phyloP scores from a whole-genome alignment of 192 early-diverging fungal genomes.

The Endogone sp. region DNA sequence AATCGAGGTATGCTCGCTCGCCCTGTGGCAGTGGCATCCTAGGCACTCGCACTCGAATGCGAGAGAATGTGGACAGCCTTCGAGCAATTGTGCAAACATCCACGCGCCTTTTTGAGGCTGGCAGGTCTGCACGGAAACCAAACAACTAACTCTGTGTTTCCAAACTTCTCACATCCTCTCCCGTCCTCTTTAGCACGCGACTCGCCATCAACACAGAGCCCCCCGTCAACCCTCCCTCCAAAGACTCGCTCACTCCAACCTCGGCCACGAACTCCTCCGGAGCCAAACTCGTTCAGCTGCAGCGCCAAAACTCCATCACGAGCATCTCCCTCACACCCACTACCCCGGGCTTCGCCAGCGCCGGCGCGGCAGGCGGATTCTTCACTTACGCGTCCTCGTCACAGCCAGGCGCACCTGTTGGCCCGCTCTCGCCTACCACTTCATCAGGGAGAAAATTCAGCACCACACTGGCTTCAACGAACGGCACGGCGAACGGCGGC shows the following conservation, averaged over 20 bases:
- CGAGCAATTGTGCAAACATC: too few relatives aligned
- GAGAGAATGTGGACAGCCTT: too few relatives aligned
- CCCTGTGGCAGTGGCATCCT: too few relatives aligned
- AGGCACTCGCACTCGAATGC: too few relatives aligned
- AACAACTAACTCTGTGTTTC: not conserved
- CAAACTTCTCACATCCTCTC: not conserved
- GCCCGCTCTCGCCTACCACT: not conserved
- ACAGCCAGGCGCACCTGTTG: not conserved
- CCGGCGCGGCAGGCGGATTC: not conserved
- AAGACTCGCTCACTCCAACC: not conserved
- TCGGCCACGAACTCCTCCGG: not conserved
- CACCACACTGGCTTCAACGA: not conserved
- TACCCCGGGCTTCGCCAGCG: not conserved
- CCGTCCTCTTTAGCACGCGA: not conserved
- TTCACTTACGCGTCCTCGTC: not conserved
- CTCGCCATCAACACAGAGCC: not conserved
- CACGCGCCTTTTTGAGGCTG: too few relatives aligned
- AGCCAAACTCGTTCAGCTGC: not conserved
- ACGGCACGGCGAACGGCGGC: not conserved
- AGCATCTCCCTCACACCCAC: not conserved
- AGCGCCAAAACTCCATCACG: not conserved
- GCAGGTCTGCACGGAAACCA: too few relatives aligned
- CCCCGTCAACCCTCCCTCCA: not conserved
- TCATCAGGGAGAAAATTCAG: not conserved
- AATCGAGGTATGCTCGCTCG: not conserved